Evolutionary conservation across 1,284 basidiomycete species (phyloP).

Genomic region (Leccinum fuscescens): DNA sequence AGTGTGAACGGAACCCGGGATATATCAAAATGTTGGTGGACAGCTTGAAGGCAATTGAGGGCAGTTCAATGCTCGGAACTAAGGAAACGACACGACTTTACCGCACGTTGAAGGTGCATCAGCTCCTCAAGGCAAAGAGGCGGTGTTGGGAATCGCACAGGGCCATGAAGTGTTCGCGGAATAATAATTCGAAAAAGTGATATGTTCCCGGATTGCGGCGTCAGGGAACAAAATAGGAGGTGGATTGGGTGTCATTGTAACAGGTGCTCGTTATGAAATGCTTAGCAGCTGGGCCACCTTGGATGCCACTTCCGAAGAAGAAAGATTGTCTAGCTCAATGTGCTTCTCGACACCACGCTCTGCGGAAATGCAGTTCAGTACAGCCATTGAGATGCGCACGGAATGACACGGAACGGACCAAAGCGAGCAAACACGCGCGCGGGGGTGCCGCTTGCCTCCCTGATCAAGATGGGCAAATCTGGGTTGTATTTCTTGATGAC

Average conservation of each 20-base stretch:
- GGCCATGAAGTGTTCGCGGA: neutral
- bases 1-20: neutral
- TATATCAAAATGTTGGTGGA: constrained; percentile 1
- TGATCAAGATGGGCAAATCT: constrained; percentile 84
- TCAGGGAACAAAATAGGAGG: neutral
- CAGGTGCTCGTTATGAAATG: constrained; percentile 17
- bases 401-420: constrained; percentile 56
- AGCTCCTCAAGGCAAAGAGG: constrained; percentile 23
- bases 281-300: constrained; percentile 64
- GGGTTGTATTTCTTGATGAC: constrained; percentile 86
- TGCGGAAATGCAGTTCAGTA: constrained; percentile 29
- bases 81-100: constrained; percentile 16
- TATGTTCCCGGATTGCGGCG: neutral
- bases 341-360: constrained; percentile 80
- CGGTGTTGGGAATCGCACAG: constrained; percentile 13
- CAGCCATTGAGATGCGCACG: constrained; percentile 10
- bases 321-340: constrained; percentile 76
- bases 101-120: constrained; percentile 12
- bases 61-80: constrained; percentile 8
- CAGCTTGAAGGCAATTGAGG: constrained; percentile 3
- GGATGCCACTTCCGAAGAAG: constrained; percentile 67
- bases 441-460: constrained; percentile 87
- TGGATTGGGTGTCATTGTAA: constrained; percentile 14
- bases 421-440: constrained; percentile 89
- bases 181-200: neutral